Evolutionary conservation across 805 yeast genomes (phyloP).

Genomic region (Zygoascus tannicola): DNA sequence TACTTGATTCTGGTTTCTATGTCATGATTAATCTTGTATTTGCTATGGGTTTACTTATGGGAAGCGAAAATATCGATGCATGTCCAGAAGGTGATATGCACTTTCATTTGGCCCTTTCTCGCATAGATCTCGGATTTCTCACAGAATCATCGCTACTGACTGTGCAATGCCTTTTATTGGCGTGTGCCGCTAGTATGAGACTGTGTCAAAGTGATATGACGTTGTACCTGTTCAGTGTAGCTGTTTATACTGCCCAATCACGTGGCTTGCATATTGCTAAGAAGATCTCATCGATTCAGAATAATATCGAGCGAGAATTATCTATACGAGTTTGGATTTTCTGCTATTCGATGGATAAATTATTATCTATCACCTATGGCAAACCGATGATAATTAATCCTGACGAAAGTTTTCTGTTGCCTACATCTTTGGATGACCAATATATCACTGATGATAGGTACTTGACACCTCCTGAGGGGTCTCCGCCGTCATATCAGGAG

Average conservation of each 20-base stretch:
- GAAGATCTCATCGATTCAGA: slow-evolving; percentile 10
- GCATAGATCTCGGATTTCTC: slow-evolving; percentile 17
- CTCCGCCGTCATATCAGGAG: slow-evolving; percentile 11
- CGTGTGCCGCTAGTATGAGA: slow-evolving; percentile 20
- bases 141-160: slow-evolving; percentile 17
- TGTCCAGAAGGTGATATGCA: slow-evolving; percentile 10
- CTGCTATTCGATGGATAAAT: slow-evolving; percentile 20
- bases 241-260: slow-evolving; percentile 37
- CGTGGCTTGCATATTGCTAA: slow-evolving; percentile 28
- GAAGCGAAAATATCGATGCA: background rate
- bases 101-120: slow-evolving; percentile 17
- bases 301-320: slow-evolving; percentile 17
- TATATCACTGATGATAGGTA: slow-evolving; percentile 13
- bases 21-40: slow-evolving; percentile 20
- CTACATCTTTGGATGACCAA: slow-evolving; percentile 18
- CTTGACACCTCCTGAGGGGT: slow-evolving; percentile 3
- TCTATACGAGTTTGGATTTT: slow-evolving; percentile 22
- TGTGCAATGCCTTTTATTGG: slow-evolving; percentile 21
- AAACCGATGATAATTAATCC: slow-evolving; percentile 19
- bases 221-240: slow-evolving; percentile 36
- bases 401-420: slow-evolving; percentile 8
- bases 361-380: slow-evolving; percentile 20
- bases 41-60: slow-evolving; percentile 21
- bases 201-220: slow-evolving; percentile 22
- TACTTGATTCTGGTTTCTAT: slow-evolving; percentile 17